Evolutionary conservation across 1,284 basidiomycete genomes (phyloP), one percentile per base, ranked within the genome.

Genomic region (Cutaneotrichosporon daszewskae): DNA sequence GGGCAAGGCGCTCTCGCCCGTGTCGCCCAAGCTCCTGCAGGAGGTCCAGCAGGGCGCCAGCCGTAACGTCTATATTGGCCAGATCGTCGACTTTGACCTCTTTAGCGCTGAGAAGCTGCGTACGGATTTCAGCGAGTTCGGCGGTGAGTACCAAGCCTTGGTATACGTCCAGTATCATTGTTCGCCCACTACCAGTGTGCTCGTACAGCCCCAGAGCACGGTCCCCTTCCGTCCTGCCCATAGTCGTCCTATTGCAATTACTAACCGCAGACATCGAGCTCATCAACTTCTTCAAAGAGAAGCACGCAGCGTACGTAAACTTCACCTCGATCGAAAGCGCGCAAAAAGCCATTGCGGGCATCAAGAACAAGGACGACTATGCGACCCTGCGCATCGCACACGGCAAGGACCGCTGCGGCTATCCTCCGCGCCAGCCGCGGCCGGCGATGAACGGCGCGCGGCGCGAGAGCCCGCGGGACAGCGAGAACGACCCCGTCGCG

Each of bases 281-380:
- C 47, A 83, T 96, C 70, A 95, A 95, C 72, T 90, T 88, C 73
- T 75, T 95, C 59, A 87, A 85, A 72, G 89, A 94, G 71, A 95
- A 95, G 83, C 87, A 90, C 71, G 92, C 88, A 60, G 88, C 87
- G 25, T 96, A 94, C 67, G 85, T 94, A 62, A 96, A 95, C 76
- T 95, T 89, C 61, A 84, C 82, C 37, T 89, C 90, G 71, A 83
- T 95, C 57, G 82, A 84, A 42, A 88, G 90, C 57, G 90, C 90
- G 19, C 90, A 91, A 76, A 95, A 95, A 75, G 89, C 91, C 16
- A 91, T 95, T 58, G 89, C 94, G 45, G 84, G 82, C 12, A 80
- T 94, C 69, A 91, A 92, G 78, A 23, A 18, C 35, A 85, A 85
- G 66, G 77, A 84, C 5, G 86, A 88, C 65, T 91, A 91, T 63